Base-by-base conservation (phyloP, 1,284 basidiomycete species). In the Apiotrichum laibachii region DNA sequence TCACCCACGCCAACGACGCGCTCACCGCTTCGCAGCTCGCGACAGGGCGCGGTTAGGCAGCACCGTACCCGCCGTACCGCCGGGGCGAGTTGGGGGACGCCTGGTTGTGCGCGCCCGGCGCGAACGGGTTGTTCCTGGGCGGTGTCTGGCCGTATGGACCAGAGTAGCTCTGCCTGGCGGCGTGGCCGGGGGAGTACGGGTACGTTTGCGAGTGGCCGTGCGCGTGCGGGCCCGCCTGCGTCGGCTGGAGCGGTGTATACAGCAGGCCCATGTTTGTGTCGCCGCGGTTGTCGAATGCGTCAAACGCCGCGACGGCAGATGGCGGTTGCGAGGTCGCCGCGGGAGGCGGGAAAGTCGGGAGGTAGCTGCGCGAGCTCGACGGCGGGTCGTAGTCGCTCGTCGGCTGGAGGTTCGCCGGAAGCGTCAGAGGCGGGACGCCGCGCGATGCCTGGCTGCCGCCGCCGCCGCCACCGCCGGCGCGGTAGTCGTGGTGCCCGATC, bases 261-360 rank as follows among this genome's bases (percentile, higher is more conserved):
- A 77, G 67, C 62, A 76, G 64, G 3, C 69, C 70, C 66, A 72
- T 63, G 2, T 59, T 56, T 5, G 56, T 55, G 40, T 71, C 72
- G 26, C 72, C 72, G 33, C 72, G 60, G 1, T 59, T 42, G 55
- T 75, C 77, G 49, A 77, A 77, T 1, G 60, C 69, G 54, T 78
- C 77, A 58, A 77, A 76, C 9, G 57, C 55, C 6, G 61, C 26
- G 26, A 31, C 26, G 26, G 26, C 63, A 2, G 67, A 21, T 52
- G 56, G 19, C 35, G 50, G 22, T 55, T 57, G 42, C 57, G 43
- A 55, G 13, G 75, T 76, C 2, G 76, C 77, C 1, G 71, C 77
- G 0, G 76, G 68, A 7, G 77, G 77, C 3, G 77, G 77, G 59
- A 71, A 79, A 1, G 76, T 67, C 0, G 76, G 77, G 6, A 79